Base-by-base conservation (phyloP, 495 filamentous ascomycete species). In the Aspergillus cavernicola region DNA sequence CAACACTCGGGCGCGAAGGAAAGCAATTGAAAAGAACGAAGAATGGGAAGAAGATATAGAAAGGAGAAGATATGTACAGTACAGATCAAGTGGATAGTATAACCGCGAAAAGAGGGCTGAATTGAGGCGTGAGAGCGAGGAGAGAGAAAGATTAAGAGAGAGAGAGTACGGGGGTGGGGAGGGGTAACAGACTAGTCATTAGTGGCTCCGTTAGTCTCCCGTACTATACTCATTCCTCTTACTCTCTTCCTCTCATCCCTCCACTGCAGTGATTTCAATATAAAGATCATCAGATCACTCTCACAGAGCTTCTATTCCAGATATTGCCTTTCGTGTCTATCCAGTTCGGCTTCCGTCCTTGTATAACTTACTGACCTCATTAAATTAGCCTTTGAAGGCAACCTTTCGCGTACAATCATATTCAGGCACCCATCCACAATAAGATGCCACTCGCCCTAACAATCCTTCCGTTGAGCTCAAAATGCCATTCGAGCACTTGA, bases 111-210 rank as follows among this genome's bases (percentile, higher is more conserved):
- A 39, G 15, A 28, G 8, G 46, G 28, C 18, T 16, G 22, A 22
- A 47, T 26, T 47, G 31, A 1, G 44, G 10, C 10, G 46, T 23
- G 46, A 44, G 55, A 23, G 52, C 23, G 18, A 53, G 22, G 23
- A 42, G 50, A 50, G 19, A 24, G 31, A 36, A 57, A 58, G 44
- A 38, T n/a, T n/a, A n/a, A n/a, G n/a, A 53, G 52, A 42, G 51
- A 40, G 47, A 19, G 39, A 52, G 51, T 61, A 57, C 55, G 59
- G 59, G 59, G 59, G 59, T 61, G 59, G 59, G 59, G 59, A 61
- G 59, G 59, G 59, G 59, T 61, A 61, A 57, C 32, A 38, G 37
- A 40, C 50, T 50, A 40, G 22, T 31, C 22, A 33, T 36, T 47
- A 52, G 51, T 46, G 50, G 52, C 37, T 40, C 51, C 24, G 51